Evolutionary conservation across 2,329 filamentous ascomycete genomes (phyloP).

Genomic region (Penicillium paneum): DNA sequence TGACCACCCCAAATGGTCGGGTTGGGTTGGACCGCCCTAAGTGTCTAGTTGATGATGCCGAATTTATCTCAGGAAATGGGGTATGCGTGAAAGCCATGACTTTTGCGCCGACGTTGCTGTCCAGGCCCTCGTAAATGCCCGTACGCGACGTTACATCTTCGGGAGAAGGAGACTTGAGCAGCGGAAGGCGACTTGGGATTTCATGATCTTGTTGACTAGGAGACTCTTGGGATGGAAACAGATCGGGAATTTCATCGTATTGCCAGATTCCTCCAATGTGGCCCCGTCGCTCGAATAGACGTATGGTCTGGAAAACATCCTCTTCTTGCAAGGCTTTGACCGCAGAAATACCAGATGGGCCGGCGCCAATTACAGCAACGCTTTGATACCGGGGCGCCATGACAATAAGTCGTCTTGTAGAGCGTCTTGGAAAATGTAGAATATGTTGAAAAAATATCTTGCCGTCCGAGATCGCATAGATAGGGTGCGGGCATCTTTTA

Average conservation of each 20-base stretch:
- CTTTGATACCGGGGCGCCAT: constrained; percentile 12
- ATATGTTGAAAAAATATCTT: not conserved
- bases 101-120: constrained; percentile 30
- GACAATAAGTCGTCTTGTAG: not conserved
- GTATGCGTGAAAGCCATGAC: constrained; percentile 30
- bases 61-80: constrained; percentile 24
- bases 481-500: not conserved
- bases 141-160: constrained; percentile 26
- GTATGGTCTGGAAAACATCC: constrained; percentile 30
- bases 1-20: constrained; percentile 24
- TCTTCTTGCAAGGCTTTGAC: constrained; percentile 32
- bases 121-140: constrained; percentile 22
- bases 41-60: constrained; percentile 18
- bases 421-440: not conserved
- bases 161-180: constrained; percentile 12
- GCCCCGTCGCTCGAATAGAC: constrained; percentile 33
- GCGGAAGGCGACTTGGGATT: constrained; percentile 19
- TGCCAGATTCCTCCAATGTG: constrained; percentile 33
- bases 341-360: constrained; percentile 31
- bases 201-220: not conserved
- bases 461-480: not conserved
- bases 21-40: constrained; percentile 23
- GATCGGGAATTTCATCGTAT: constrained; percentile 27
- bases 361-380: constrained; percentile 23
- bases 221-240: constrained; percentile 15